Evolutionary conservation across 169 alveolate species (phyloP).

Genomic region (Plasmodium adleri): DNA sequence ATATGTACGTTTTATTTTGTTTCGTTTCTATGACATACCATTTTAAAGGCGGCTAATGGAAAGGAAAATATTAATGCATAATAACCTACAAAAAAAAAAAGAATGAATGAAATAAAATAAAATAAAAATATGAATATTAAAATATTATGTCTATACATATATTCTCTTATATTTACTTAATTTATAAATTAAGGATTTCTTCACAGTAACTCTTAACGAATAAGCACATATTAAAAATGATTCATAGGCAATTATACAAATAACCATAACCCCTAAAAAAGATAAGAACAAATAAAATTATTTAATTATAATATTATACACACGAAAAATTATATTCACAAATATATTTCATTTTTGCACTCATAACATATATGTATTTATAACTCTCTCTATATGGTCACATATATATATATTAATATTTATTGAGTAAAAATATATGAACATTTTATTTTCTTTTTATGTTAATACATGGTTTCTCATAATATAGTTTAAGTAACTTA

Average conservation of each 20-base stretch:
- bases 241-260: slow-evolving; percentile 69
- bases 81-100: slow-evolving; percentile 26
- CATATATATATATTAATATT: no score
- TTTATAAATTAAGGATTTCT: slow-evolving; percentile 9
- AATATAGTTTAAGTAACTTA: slow-evolving; percentile 54
- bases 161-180: slow-evolving; percentile 39
- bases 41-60: slow-evolving; percentile 73
- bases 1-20: not conserved
- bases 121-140: slow-evolving; percentile 7
- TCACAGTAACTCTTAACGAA: slow-evolving; percentile 28
- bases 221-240: slow-evolving; percentile 61
- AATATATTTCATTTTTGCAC: no score
- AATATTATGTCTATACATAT: not conserved
- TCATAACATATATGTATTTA: no score
- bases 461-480: slow-evolving; percentile 53
- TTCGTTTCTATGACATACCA: slow-evolving; percentile 23
- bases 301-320: no score
- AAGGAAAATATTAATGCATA: slow-evolving; percentile 17
- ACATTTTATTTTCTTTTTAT: no score
- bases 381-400: no score
- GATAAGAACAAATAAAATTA: not conserved
- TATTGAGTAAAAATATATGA: no score
- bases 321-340: no score
- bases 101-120: slow-evolving; percentile 4
- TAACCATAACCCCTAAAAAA: slow-evolving; percentile 67